Conservation (phyloP, 2,329 filamentous ascomycete genomes). For the Leptodontidium sp. region DNA sequence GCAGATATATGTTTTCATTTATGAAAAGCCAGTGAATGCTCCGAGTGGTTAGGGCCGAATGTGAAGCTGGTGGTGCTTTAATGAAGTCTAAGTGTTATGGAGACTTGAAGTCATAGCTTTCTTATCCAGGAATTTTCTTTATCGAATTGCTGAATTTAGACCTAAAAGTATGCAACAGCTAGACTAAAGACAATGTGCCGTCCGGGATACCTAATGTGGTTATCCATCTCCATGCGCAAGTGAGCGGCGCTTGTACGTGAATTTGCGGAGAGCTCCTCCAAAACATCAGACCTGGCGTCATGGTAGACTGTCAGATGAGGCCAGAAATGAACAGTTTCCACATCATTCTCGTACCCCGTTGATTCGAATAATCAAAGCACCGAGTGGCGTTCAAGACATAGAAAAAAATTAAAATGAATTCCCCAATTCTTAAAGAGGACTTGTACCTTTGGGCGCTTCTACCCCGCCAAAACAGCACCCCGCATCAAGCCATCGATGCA, state of each 20-base stretch:
- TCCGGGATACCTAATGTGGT: neutral
- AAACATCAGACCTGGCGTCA: neutral
- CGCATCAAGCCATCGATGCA: conserved; percentile 6
- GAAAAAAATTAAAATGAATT: neutral
- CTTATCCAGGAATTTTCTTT: neutral
- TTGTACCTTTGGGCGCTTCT: neutral
- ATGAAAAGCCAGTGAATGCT: neutral
- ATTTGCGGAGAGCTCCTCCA: neutral
- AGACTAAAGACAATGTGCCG: neutral
- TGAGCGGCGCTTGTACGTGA: neutral
- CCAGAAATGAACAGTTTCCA: neutral
- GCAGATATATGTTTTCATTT: neutral
- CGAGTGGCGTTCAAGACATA: neutral
- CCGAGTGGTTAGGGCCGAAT: neutral
- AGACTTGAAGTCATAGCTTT: neutral
- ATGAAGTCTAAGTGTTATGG: neutral
- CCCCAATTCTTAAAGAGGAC: neutral
- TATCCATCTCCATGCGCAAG: neutral
- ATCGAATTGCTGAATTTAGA: neutral
- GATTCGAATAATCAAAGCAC: too few species aligned
- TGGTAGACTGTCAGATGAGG: neutral
- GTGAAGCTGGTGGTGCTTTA: too few species aligned
- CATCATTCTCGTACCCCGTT: neutral
- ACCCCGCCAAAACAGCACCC: conserved; percentile 12
- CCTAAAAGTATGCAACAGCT: neutral